phyloP scores from a whole-genome alignment of 2,329 filamentous ascomycete genomes.

The Fusarium torulosum region DNA sequence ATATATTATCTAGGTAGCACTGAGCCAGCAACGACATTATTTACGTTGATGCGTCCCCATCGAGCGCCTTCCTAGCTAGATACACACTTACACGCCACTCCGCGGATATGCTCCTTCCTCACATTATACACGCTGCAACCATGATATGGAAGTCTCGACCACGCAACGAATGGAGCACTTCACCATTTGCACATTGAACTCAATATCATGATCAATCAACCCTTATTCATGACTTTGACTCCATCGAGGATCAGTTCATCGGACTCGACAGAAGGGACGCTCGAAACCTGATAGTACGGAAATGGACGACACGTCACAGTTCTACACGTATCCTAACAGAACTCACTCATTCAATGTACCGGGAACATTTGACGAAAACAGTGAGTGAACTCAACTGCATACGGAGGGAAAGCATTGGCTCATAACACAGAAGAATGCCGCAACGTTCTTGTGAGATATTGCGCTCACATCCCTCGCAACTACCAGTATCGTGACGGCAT shows the following conservation, averaged over 20 bases:
- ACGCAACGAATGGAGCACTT: not conserved
- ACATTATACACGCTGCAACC: not conserved
- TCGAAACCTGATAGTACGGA: not conserved
- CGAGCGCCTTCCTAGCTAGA: not conserved
- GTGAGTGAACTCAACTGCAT: conserved; percentile 19
- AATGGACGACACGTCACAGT: conserved; percentile 21
- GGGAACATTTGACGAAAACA: conserved; percentile 44
- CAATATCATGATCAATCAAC: not conserved
- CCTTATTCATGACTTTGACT: not conserved
- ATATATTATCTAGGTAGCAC: not conserved
- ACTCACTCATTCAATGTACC: not conserved
- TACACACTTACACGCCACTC: not conserved
- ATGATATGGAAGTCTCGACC: not conserved
- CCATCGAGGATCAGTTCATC: not conserved
- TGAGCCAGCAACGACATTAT: not conserved
- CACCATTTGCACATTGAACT: not conserved
- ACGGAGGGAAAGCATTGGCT: not conserved
- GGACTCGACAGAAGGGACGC: not conserved
- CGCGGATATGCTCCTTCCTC: not conserved
- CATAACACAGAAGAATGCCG: conserved; percentile 56
- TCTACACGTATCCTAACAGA: not conserved
- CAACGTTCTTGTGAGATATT: conserved; percentile 60
- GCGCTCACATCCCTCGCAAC: conserved; percentile 59
- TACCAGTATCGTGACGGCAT: conserved; percentile 61
- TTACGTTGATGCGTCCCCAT: not conserved